Base-by-base conservation (phyloP, 345 rosid species). In the Lepidium aucheri region DNA sequence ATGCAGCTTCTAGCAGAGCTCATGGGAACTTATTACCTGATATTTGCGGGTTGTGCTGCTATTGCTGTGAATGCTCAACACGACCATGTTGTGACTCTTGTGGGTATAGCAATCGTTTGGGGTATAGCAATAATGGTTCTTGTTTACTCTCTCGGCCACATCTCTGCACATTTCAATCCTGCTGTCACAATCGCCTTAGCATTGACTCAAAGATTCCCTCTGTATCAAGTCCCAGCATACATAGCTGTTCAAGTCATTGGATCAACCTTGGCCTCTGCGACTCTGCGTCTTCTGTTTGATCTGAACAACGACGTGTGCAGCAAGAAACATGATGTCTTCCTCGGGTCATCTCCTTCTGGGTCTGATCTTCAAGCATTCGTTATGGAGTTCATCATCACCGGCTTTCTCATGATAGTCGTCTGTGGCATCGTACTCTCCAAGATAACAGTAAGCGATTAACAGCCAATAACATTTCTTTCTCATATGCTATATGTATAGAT, bases 301-400 rank as follows among this genome's bases (percentile, higher is more conserved):
- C 46, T 68, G 6, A 74, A 74, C 47, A 67, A 68, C 1, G 33
- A 68, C 5, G 77, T 68, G 15, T 74, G 77, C 68, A 74, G 72
- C 7, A 95, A 89, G 62, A 59, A 73, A 8, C 84, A 90, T 2
- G 77, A 94, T 60, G 85, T 74, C 2, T 94, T 94, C 17, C 69
- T 79, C 1, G 97, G 99, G 43, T 82, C 99, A 5, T 20, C 73
- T 9, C 97, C 99, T 3, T 40, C 86, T 0, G 96, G 96, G 0
- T 65, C 97, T 6, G 34, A 85, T 15, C 18, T 80, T 59, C 99
- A 94, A 61, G 81, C 95, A 7, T 86, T 85, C 13, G 86, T 70
- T 16, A 55, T 90, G 15, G 97, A 94, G 83, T 94, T 88, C 79
- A 88, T 93, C 70, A 84, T 84, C 78, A 93, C 99, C 3, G 85